Evolutionary conservation across 2,329 filamentous ascomycete genomes (phyloP), one percentile per base, ranked within the genome.

Genomic region (Monilinia fructicola): DNA sequence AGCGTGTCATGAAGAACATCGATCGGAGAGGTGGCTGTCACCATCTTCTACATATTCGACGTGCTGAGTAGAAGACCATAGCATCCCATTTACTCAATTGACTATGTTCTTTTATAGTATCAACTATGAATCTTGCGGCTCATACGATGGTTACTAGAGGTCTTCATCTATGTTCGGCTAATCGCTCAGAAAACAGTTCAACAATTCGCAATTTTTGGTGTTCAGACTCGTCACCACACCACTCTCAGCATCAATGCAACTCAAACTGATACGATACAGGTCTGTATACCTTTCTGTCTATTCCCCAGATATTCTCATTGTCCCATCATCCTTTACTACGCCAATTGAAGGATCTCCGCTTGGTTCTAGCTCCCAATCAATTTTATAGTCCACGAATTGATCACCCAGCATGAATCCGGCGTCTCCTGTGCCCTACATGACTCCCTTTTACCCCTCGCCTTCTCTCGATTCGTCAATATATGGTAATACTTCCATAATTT

Each of bases 401-500:
- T 66, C 67, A 23, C 52, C n/a, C 18, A 68, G 42, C 21, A 70
- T 7, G 50, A 70, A 68, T 42, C 16, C 40, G 4, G 11, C 40
- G 4, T 7, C 9, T 23, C 66, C 54, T 53, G 31, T 54, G 12
- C 63, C 62, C 26, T 40, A 65, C 67, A 23, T 46, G 28, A 9
- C 7, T 28, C 67, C 59, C 67, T 16, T 28, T 31, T 35, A 4
- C 16, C 62, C 54, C 14, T 59, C 44, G 31, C 67, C 31, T 18
- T 56, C 61, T 42, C 16, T 2, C 40, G 9, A 16, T 16, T 42
- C 16, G 40, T 42, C 16, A 26, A 71, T 21, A 65, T 71, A 71
- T 4, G 70, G 69, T n/a, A 71, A 54, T 52, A 62, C 44, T 28
- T 71, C 60, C 67, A 71, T 61, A 14, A 70, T 48, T 26, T 67